These are phyloP conservation scores for Aurifilum marmelostoma DNA, from an alignment of 2,329 filamentous ascomycete genomes.

Conservation along the genomic window DNA sequence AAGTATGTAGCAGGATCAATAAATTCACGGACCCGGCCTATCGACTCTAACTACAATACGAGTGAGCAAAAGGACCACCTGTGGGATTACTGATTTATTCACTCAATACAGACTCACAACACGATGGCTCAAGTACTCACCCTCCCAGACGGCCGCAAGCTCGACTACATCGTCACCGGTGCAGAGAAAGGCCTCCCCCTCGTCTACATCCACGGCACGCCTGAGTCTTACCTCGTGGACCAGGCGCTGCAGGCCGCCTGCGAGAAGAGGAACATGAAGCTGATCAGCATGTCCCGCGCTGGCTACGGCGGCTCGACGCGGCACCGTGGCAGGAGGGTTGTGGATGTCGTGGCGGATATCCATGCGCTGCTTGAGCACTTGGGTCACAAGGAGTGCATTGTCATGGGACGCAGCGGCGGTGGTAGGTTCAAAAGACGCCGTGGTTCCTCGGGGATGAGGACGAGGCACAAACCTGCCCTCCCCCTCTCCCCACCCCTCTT, in stretches of 20 bases:
- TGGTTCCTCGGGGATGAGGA: too few relatives aligned
- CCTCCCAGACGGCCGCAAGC: slow-evolving; percentile 25
- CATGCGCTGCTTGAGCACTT: slow-evolving; percentile 25
- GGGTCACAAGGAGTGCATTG: slow-evolving; percentile 22
- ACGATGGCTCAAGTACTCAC: slow-evolving; percentile 18
- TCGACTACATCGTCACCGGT: slow-evolving; percentile 24
- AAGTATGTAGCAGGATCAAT: background rate
- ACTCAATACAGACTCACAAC: background rate
- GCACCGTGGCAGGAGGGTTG: slow-evolving; percentile 16
- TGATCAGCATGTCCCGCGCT: slow-evolving; percentile 23
- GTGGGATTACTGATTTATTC: background rate
- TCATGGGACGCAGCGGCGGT: slow-evolving; percentile 26
- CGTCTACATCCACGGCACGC: slow-evolving; percentile 23
- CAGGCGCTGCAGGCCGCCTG: slow-evolving; percentile 14
- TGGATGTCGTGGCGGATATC: slow-evolving; percentile 22
- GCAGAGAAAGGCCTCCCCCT: slow-evolving; percentile 22
- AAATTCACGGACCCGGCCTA: background rate
- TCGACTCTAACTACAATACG: background rate
- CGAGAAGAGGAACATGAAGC: slow-evolving; percentile 19
- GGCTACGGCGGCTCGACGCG: slow-evolving; percentile 25
- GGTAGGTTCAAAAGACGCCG: slow-evolving; percentile 11
- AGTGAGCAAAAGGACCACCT: background rate
- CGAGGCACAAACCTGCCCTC: too few relatives aligned
- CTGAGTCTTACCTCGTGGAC: slow-evolving; percentile 19
- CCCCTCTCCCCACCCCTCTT: too few relatives aligned